Conservation (phyloP, 2,329 filamentous ascomycete species). For the Microdochium bolleyi region DNA sequence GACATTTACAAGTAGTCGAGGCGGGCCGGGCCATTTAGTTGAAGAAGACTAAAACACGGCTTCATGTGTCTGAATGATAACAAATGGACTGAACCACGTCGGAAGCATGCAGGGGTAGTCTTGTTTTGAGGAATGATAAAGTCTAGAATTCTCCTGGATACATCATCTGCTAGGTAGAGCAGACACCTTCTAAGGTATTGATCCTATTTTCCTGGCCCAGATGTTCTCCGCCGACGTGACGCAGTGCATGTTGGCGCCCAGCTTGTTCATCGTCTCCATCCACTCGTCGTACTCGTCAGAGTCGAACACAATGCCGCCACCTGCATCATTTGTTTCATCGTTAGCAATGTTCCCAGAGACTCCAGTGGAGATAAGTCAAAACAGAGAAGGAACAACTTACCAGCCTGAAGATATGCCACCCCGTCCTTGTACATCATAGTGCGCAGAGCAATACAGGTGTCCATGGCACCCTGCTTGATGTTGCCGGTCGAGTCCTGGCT, state of each 20-base stretch:
- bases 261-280: slow-evolving; percentile 92
- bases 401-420: slow-evolving; percentile 82
- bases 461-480: slow-evolving; percentile 77
- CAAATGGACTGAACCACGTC: too few relatives aligned
- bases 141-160: not conserved
- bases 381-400: too few relatives aligned
- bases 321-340: slow-evolving; percentile 23
- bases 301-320: slow-evolving; percentile 90
- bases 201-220: slow-evolving; percentile 27
- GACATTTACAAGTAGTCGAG: too few relatives aligned
- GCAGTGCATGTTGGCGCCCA: slow-evolving; percentile 81
- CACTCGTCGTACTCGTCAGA: slow-evolving; percentile 88
- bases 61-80: too few relatives aligned
- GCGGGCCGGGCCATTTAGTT: too few relatives aligned
- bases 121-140: slow-evolving; percentile 2
- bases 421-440: slow-evolving; percentile 95
- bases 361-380: too few relatives aligned
- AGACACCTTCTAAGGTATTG: not conserved
- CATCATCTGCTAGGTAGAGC: too few relatives aligned
- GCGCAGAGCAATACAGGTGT: slow-evolving; percentile 71
- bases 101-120: too few relatives aligned
- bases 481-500: slow-evolving; percentile 56
- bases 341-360: too few relatives aligned
- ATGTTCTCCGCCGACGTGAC: slow-evolving; percentile 75
- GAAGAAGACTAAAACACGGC: too few relatives aligned